Percentiles rank a stretch among this genome's conserved stretches.
phyloP scores from a whole-genome alignment of 129 eudicot species.

The Calendula officinalis region DNA sequence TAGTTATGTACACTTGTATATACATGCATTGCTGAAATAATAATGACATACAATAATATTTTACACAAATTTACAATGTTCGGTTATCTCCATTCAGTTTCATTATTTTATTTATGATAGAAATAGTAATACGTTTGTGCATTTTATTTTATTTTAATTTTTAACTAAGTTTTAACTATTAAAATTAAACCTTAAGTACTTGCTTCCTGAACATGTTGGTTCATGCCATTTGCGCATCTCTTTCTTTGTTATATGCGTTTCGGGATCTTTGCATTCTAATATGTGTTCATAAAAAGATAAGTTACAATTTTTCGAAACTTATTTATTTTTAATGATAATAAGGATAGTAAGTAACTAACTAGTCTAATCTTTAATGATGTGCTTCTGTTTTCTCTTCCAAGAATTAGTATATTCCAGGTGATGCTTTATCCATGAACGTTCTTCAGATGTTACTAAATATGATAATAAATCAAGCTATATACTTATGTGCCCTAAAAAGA shows the following conservation, averaged over 20 bases:
- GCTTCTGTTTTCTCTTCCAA: neutral
- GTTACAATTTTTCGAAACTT: neutral
- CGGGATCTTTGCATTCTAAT: neutral
- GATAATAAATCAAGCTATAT: no score
- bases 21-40: no score
- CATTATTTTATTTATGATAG: neutral
- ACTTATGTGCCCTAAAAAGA: no score
- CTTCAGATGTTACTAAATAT: neutral
- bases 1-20: neutral
- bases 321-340: neutral
- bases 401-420: neutral
- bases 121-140: constrained; percentile 1
- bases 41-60: no score
- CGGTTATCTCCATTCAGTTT: neutral
- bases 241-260: constrained; percentile 24
- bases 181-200: no score
- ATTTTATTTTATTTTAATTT: constrained; percentile 45
- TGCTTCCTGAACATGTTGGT: constrained; percentile 39
- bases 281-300: neutral
- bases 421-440: neutral
- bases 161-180: no score
- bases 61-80: no score
- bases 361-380: neutral
- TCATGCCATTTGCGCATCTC: constrained; percentile 55
- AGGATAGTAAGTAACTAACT: neutral